Evolutionary conservation across 2,329 filamentous ascomycete species (phyloP).

Genomic region (Colletotrichum sp.): DNA sequence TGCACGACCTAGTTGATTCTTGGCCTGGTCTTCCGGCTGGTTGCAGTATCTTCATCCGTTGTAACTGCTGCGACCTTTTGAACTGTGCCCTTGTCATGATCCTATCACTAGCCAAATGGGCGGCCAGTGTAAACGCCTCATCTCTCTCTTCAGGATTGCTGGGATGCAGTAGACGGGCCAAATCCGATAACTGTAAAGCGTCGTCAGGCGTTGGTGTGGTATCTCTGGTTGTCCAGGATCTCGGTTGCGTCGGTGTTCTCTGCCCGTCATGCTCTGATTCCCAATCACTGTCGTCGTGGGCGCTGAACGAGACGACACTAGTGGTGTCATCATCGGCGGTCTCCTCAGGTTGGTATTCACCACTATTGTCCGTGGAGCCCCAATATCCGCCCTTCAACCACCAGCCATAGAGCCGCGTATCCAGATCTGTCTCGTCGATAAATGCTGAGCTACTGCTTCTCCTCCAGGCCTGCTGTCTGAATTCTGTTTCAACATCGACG

Average conservation of each 20-base stretch:
- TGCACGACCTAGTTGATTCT: slow-evolving; percentile 34
- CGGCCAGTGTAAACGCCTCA: slow-evolving; percentile 81
- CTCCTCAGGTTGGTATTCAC: slow-evolving; percentile 70
- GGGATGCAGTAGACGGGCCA: slow-evolving; percentile 84
- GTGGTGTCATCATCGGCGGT: slow-evolving; percentile 75
- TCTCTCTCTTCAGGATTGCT: slow-evolving; percentile 77
- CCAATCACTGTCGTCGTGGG: slow-evolving; percentile 49
- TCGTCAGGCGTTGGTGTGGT: slow-evolving; percentile 65
- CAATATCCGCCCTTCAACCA: slow-evolving; percentile 86
- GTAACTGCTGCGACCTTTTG: slow-evolving; percentile 68
- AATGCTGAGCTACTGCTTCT: slow-evolving; percentile 36
- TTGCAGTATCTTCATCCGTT: slow-evolving; percentile 72
- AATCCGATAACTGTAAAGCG: slow-evolving; percentile 68
- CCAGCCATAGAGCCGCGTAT: slow-evolving; percentile 79
- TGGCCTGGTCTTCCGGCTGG: slow-evolving; percentile 41
- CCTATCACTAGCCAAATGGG: slow-evolving; percentile 73
- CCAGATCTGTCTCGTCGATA: slow-evolving; percentile 69
- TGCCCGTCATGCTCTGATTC: slow-evolving; percentile 56
- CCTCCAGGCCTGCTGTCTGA: slow-evolving; percentile 64
- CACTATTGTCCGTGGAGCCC: slow-evolving; percentile 81
- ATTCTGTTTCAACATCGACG: slow-evolving; percentile 82
- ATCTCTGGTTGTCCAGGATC: slow-evolving; percentile 48
- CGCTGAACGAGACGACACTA: slow-evolving; percentile 72
- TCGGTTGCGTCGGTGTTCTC: slow-evolving; percentile 75
- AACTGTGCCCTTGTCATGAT: slow-evolving; percentile 86